Evolutionary conservation across 2,329 filamentous ascomycete species (phyloP).

Genomic region (Lachnellula arida): DNA sequence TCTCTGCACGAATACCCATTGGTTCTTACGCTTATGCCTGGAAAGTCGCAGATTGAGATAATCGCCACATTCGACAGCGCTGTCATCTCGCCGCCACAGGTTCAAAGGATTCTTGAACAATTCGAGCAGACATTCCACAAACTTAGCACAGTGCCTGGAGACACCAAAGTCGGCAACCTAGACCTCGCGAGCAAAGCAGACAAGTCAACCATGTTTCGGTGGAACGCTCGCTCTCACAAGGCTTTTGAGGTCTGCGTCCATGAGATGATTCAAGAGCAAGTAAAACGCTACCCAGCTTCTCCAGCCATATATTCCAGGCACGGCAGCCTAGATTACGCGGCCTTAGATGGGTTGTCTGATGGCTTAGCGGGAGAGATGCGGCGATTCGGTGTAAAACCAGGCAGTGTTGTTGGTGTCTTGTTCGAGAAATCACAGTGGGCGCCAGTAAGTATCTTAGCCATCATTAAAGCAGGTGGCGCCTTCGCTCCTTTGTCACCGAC

Average conservation of each 20-base stretch:
- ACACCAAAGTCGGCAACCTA: conserved; percentile 1
- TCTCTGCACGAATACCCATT: not conserved
- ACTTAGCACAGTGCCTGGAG: not conserved
- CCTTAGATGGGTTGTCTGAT: conserved; percentile 19
- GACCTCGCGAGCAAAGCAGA: conserved; percentile 1
- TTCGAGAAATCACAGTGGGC: conserved; percentile 27
- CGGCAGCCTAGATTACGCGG: conserved; percentile 18
- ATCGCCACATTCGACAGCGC: conserved; percentile 38
- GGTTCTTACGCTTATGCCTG: conserved; percentile 42
- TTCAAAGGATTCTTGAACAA: conserved; percentile 1
- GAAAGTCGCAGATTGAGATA: conserved; percentile 42
- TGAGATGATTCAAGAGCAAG: conserved; percentile 12
- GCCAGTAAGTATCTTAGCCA: conserved; percentile 21
- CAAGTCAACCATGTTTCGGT: conserved; percentile 1
- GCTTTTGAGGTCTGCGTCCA: conserved; percentile 10
- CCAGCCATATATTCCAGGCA: conserved; percentile 22
- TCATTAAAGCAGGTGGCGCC: conserved; percentile 22
- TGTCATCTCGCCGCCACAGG: not conserved
- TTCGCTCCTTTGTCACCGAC: conserved; percentile 28
- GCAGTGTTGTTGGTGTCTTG: conserved; percentile 16
- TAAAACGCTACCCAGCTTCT: conserved; percentile 7
- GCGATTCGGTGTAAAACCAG: conserved; percentile 11
- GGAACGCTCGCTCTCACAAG: conserved; percentile 9
- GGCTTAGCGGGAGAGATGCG: conserved; percentile 11
- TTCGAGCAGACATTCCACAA: not conserved